These are phyloP conservation scores for Ettlia oleoabundans DNA, from an alignment of 139 green algal genomes.

Conservation along the genomic window DNA sequence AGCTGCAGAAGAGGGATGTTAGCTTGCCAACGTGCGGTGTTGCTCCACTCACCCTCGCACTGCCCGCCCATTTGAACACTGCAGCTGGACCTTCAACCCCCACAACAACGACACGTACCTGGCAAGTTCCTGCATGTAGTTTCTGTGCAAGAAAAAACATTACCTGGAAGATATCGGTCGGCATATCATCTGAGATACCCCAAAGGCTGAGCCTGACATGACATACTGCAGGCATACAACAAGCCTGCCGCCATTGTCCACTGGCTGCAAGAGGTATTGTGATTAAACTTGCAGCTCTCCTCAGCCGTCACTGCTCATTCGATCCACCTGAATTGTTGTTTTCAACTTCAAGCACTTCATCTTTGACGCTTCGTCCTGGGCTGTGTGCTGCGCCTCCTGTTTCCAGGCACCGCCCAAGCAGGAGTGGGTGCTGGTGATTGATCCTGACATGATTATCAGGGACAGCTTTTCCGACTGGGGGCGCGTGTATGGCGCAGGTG, in stretches of 20 bases:
- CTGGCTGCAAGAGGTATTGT: slow-evolving; percentile 25
- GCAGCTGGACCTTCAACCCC: slow-evolving; percentile 19
- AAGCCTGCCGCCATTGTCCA: slow-evolving; percentile 27
- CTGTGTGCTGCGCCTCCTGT: not conserved
- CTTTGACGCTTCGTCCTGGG: not conserved
- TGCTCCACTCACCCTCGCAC: too few relatives aligned
- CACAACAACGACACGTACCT: slow-evolving; percentile 20
- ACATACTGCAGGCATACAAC: too few relatives aligned
- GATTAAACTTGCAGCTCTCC: not conserved
- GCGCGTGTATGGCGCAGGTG: slow-evolving; percentile 26
- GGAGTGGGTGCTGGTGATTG: slow-evolving; percentile 58
- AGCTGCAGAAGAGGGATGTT: too few relatives aligned
- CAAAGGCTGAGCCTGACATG: too few relatives aligned
- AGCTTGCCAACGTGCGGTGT: too few relatives aligned
- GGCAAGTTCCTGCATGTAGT: too few relatives aligned
- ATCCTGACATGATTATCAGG: slow-evolving; percentile 60
- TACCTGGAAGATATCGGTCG: too few relatives aligned
- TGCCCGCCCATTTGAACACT: too few relatives aligned
- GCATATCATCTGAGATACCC: too few relatives aligned
- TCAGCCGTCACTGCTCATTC: not conserved
- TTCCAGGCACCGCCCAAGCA: slow-evolving; percentile 34
- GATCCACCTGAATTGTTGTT: not conserved
- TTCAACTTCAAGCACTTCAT: not conserved
- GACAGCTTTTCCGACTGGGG: slow-evolving; percentile 12
- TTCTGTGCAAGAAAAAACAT: too few relatives aligned